Evolutionary conservation across 805 yeast species (phyloP).

Genomic region (Sugiyamaella marilandica): DNA sequence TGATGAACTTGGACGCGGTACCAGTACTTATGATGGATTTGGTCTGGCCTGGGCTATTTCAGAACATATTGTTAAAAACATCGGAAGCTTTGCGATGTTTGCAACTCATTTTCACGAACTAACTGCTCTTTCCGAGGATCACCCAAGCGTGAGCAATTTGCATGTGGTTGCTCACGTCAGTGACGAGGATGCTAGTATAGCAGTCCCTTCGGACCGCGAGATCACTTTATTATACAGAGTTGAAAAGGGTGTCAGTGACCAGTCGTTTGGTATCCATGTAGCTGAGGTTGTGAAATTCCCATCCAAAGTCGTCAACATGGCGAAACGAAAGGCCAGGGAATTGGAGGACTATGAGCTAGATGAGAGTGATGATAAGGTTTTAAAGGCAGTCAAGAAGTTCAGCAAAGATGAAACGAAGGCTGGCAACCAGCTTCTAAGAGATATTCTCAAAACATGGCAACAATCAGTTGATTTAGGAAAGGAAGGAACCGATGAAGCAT

Average conservation of each 20-base stretch:
- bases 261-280: constrained; percentile 96
- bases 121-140: constrained; percentile 65
- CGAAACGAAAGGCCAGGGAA: constrained; percentile 88
- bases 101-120: constrained; percentile 98
- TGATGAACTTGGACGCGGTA: constrained; percentile 95
- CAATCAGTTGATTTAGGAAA: constrained; percentile 11
- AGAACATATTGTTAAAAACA: constrained; percentile 68
- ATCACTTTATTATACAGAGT: constrained; percentile 88
- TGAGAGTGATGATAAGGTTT: constrained; percentile 32
- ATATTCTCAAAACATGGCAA: constrained; percentile 39
- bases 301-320: constrained; percentile 83
- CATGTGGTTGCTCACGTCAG: constrained; percentile 89
- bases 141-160: constrained; percentile 62
- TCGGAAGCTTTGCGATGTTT: constrained; percentile 77
- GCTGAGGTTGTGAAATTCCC: constrained; percentile 96
- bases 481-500: constrained; percentile 6
- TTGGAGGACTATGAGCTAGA: constrained; percentile 57
- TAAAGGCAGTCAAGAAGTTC: constrained; percentile 45
- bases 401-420: constrained; percentile 45
- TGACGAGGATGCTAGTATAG: constrained; percentile 29
- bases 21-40: constrained; percentile 92
- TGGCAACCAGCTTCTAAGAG: constrained; percentile 50
- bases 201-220: constrained; percentile 42
- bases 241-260: constrained; percentile 93
- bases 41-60: constrained; percentile 97